Percentiles rank a stretch among this genome's conserved stretches.
Evolutionary conservation across 768 basidiomycete species (phyloP).

Genomic region (Kwoniella heveanensis): DNA sequence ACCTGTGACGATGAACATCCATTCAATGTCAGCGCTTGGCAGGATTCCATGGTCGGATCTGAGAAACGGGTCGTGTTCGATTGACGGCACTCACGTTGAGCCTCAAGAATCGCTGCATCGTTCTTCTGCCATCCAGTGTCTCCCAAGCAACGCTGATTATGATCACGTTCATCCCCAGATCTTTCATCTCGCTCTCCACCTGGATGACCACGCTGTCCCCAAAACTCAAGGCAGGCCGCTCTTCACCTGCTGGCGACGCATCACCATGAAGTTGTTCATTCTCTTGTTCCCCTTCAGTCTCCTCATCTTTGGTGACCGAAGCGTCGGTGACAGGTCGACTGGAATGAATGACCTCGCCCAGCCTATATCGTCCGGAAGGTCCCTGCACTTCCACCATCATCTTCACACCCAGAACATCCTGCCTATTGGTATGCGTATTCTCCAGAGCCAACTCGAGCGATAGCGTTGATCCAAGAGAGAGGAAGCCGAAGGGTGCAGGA

Average conservation of each 20-base stretch:
- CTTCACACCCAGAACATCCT: conserved; percentile 63
- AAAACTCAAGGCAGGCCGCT: conserved; percentile 59
- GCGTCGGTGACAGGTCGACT: conserved; percentile 60
- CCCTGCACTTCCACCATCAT: conserved; percentile 81
- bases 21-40: too few species aligned
- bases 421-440: conserved; percentile 62
- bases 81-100: conserved; percentile 68
- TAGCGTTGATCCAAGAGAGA: conserved; percentile 88
- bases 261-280: conserved; percentile 53
- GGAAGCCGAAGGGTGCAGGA: conserved; percentile 78
- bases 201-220: conserved; percentile 66
- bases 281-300: conserved; percentile 62
- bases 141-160: conserved; percentile 82
- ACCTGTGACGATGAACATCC: conserved; percentile 69
- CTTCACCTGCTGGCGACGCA: conserved; percentile 49
- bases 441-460: conserved; percentile 78
- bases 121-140: conserved; percentile 60
- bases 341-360: conserved; percentile 42
- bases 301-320: conserved; percentile 57
- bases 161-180: conserved; percentile 85
- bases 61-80: too few species aligned
- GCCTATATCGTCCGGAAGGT: conserved; percentile 62
- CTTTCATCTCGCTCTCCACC: conserved; percentile 87
- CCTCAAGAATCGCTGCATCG: conserved; percentile 87
- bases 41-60: too few species aligned